These are phyloP conservation scores for Emericellopsis cladophorae DNA, from an alignment of 2,329 filamentous ascomycete genomes.

Conservation along the genomic window DNA sequence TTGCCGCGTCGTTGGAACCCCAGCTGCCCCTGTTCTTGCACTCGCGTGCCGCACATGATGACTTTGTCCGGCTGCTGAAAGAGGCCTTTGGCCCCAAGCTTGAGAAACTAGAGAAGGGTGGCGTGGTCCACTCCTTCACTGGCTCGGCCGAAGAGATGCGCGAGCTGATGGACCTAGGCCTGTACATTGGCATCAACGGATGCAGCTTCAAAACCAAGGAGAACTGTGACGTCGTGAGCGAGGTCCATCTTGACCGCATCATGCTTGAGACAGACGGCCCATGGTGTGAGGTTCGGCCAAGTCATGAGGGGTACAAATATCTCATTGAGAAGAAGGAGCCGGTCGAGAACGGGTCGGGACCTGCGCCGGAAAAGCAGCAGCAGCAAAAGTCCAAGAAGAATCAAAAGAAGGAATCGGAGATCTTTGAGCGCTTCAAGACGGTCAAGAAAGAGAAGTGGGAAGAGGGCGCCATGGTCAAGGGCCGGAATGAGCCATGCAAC, in stretches of 20 bases:
- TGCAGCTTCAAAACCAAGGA: slow-evolving; percentile 92
- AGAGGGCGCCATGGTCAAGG: slow-evolving; percentile 81
- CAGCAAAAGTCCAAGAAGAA: slow-evolving; percentile 31
- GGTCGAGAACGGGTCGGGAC: slow-evolving; percentile 9
- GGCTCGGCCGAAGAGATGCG: slow-evolving; percentile 77
- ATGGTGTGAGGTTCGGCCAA: slow-evolving; percentile 90
- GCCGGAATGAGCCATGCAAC: slow-evolving; percentile 81
- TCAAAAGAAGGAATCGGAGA: slow-evolving; percentile 49
- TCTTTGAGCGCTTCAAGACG: slow-evolving; percentile 61
- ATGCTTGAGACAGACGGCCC: slow-evolving; percentile 97
- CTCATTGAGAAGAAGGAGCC: slow-evolving; percentile 29
- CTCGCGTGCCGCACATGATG: slow-evolving; percentile 72
- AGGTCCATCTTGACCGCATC: slow-evolving; percentile 64
- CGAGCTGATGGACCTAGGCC: slow-evolving; percentile 63
- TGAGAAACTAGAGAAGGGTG: slow-evolving; percentile 56
- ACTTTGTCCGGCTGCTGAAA: slow-evolving; percentile 66
- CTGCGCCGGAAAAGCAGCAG: slow-evolving; percentile 9
- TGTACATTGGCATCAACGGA: slow-evolving; percentile 91
- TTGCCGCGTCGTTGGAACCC: slow-evolving; percentile 56
- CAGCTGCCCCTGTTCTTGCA: slow-evolving; percentile 86
- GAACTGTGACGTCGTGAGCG: slow-evolving; percentile 73
- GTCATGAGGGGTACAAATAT: slow-evolving; percentile 72
- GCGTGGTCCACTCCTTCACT: slow-evolving; percentile 91
- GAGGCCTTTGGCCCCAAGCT: slow-evolving; percentile 43
- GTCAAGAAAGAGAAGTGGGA: slow-evolving; percentile 96